These are phyloP conservation scores for Dactylis glomerata DNA, from an alignment of 176 grass and related monocot genomes.

Conservation along the genomic window DNA sequence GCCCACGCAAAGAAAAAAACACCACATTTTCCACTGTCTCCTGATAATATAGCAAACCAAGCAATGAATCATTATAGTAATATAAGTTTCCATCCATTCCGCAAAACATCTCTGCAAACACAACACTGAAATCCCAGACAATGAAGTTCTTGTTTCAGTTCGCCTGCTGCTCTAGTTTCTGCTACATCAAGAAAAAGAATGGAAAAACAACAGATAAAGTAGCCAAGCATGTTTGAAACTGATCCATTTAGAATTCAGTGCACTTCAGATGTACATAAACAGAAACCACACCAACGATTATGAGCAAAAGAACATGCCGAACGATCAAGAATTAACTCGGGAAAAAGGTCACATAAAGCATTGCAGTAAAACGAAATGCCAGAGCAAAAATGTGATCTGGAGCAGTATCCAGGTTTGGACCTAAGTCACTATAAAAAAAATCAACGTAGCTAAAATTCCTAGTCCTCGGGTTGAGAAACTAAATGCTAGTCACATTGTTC, in stretches of 20 bases:
- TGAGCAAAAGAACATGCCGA: slow-evolving; percentile 72
- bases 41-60: too few relatives aligned
- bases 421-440: too few relatives aligned
- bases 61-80: slow-evolving; percentile 5
- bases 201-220: slow-evolving; percentile 23
- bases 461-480: too few relatives aligned
- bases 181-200: slow-evolving; percentile 42
- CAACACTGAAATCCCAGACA: too few relatives aligned
- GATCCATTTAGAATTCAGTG: neutral
- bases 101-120: neutral
- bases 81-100: neutral
- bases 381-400: too few relatives aligned
- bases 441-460: too few relatives aligned
- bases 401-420: too few relatives aligned
- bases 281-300: slow-evolving; percentile 64
- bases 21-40: neutral
- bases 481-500: too few relatives aligned
- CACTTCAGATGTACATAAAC: slow-evolving; percentile 24
- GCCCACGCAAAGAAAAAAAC: too few relatives aligned
- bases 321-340: slow-evolving; percentile 63
- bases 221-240: slow-evolving; percentile 10
- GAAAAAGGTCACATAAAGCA: slow-evolving; percentile 68
- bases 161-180: slow-evolving; percentile 50
- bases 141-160: slow-evolving; percentile 53
- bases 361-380: too few relatives aligned